Base-by-base conservation (phyloP, 495 filamentous ascomycete species). In the Apodospora peruviana region DNA sequence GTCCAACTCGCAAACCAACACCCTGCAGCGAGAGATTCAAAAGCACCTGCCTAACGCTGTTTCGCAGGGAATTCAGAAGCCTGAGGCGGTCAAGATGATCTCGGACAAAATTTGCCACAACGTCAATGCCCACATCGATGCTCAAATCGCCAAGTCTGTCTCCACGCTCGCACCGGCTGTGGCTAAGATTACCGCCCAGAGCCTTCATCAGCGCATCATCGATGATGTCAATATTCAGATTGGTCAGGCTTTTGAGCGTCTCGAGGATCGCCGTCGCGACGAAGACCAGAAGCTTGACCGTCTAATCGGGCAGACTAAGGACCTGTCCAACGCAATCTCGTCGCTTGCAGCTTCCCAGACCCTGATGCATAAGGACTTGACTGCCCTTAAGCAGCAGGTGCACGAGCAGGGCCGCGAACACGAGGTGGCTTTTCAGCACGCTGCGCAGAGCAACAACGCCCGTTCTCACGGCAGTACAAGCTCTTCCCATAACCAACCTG, bases 221-320 rank as follows among this genome's bases (percentile, higher is more conserved):
- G 62, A 55, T 14, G 62, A 65, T 39, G 60, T 65, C 50, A 52
- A 46, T n/a, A 35, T 27, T 5, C 62, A 77, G 22, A 58, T 65
- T 74, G 47, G 48, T 38, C 56, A 57, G 12, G 53, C 48, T 3
- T 55, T 66, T 14, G 53, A 78, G 45, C 73, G 80, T 19, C 73
- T 84, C 17, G 86, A 95, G 56, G 60, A 71, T n/a, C 81, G 84
- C 60, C 86, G 82, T 37, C 75, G 80, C 17, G 73, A 75, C 19
- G 90, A 96, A 54, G 75, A 74, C 23, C 72, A 71, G 25, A 95
- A 95, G 73, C 87, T 96, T 49, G 88, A 95, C 40, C 81, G 91
- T 54, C 78, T 98, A 51, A 85, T 84, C 14, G 70, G 75, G 4
- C 75, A 88, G 20, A 84, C 95, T 9, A 80, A 77, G 27, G 72